Evolutionary conservation across 2,329 filamentous ascomycete species (phyloP).

Genomic region (Dothideomycetes sp.): DNA sequence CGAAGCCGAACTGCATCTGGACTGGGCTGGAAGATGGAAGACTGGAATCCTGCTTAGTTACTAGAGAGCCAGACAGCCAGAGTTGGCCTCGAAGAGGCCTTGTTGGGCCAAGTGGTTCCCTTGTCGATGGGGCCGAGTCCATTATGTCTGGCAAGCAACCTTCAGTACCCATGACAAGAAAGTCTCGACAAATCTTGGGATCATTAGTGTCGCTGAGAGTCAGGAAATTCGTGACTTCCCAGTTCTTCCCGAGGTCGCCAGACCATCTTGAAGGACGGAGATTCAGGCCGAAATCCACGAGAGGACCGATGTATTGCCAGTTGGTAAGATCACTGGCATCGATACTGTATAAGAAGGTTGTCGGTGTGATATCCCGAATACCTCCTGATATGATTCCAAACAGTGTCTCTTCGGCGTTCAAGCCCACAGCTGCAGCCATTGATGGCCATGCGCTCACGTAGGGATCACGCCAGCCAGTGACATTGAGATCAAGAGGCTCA

Average conservation of each 20-base stretch:
- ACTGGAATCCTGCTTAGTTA: not conserved
- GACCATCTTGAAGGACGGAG: slow-evolving; percentile 37
- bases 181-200: no score
- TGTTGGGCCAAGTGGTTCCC: no score
- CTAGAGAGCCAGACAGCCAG: slow-evolving; percentile 36
- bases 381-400: slow-evolving; percentile 44
- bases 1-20: slow-evolving; percentile 30
- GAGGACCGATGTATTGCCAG: slow-evolving; percentile 39
- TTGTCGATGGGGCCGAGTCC: slow-evolving; percentile 17
- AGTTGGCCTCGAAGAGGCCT: slow-evolving; percentile 28
- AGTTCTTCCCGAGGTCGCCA: slow-evolving; percentile 43
- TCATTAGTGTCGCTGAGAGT: slow-evolving; percentile 29
- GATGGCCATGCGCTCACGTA: slow-evolving; percentile 27
- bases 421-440: slow-evolving; percentile 18
- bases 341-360: slow-evolving; percentile 40
- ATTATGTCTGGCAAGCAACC: no score
- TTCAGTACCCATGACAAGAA: slow-evolving; percentile 6
- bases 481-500: slow-evolving; percentile 26
- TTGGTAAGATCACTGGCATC: slow-evolving; percentile 30
- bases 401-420: slow-evolving; percentile 21
- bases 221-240: slow-evolving; percentile 43
- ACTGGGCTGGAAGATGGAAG: slow-evolving; percentile 11
- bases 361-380: slow-evolving; percentile 33
- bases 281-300: slow-evolving; percentile 34
- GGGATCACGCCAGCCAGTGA: slow-evolving; percentile 37